These are phyloP conservation scores for Dothidotthia symphoricarpi DNA, from an alignment of 2,329 filamentous ascomycete genomes.

Conservation along the genomic window DNA sequence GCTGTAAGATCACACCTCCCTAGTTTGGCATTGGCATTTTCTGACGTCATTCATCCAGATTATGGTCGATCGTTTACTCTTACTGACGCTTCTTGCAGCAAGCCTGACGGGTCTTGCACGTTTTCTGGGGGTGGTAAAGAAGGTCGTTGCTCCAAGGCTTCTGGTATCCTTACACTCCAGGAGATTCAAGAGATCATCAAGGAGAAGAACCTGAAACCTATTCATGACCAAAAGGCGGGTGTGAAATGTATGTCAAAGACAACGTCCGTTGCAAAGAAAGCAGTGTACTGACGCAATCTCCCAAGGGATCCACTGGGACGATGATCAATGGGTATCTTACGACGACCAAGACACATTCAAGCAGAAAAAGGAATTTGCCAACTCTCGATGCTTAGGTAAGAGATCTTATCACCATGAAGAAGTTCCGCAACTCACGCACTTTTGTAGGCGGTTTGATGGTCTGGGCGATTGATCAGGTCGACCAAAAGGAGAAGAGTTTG, in stretches of 20 bases:
- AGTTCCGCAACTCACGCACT: too few species aligned
- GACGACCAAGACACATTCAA: not conserved
- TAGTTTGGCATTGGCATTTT: not conserved
- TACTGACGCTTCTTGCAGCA: constrained; percentile 7
- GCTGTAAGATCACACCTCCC: not conserved
- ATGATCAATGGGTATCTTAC: not conserved
- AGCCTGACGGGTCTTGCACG: constrained; percentile 2
- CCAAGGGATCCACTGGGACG: not conserved
- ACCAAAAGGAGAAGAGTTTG: not conserved
- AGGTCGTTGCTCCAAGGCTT: constrained; percentile 1
- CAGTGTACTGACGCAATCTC: too few species aligned
- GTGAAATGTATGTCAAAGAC: constrained; percentile 1
- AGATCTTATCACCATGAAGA: too few species aligned
- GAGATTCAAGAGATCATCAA: constrained; percentile 5
- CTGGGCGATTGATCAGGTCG: constrained; percentile 6
- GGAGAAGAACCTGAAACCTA: not conserved
- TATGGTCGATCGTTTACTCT: constrained; percentile 42
- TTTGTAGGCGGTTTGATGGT: constrained; percentile 1
- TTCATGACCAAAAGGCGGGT: constrained; percentile 1
- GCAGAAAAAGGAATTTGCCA: not conserved
- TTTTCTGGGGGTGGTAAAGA: constrained; percentile 3
- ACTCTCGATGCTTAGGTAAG: not conserved
- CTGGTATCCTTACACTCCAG: constrained; percentile 1
- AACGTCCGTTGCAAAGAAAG: too few species aligned
- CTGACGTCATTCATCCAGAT: constrained; percentile 31